A percentile compares a stretch with the other conserved stretches of the same genome.
These are phyloP conservation scores for Senna siamea DNA, from an alignment of 306 rosid genomes.

Conservation along the genomic window DNA sequence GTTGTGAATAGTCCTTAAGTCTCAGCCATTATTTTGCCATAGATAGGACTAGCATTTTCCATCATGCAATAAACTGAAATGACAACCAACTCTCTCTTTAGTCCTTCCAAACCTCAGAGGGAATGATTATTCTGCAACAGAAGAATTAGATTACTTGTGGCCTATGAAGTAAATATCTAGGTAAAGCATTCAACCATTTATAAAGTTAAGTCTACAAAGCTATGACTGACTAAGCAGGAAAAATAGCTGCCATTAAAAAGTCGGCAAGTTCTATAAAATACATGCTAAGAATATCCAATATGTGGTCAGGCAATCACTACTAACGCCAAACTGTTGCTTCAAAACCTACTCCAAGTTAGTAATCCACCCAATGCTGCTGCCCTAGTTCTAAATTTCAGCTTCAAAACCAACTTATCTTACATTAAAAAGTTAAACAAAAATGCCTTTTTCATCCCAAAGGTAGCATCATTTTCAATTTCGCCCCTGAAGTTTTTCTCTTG, in stretches of 20 bases:
- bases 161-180: background rate
- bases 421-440: background rate
- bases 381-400: background rate
- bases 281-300: constrained; percentile 9
- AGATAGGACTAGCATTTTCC: constrained; percentile 18
- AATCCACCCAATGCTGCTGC: background rate
- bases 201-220: constrained; percentile 1
- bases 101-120: constrained; percentile 5
- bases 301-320: background rate
- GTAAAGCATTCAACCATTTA: constrained; percentile 20
- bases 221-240: constrained; percentile 7
- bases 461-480: too few relatives aligned
- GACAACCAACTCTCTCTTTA: constrained; percentile 8
- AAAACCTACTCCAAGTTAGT: background rate
- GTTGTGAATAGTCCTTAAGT: constrained; percentile 6
- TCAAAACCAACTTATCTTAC: background rate
- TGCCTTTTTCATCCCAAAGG: too few relatives aligned
- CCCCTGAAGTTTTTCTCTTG: too few relatives aligned
- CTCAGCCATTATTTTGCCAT: constrained; percentile 4
- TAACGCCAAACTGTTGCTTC: background rate
- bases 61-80: constrained; percentile 1
- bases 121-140: background rate
- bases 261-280: background rate
- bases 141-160: constrained; percentile 13
- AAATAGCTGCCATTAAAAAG: background rate